A percentile compares a stretch with the other conserved stretches of the same genome.
phyloP scores from a whole-genome alignment of 75 land plant genomes.

The Isoetes taiwanensis region DNA sequence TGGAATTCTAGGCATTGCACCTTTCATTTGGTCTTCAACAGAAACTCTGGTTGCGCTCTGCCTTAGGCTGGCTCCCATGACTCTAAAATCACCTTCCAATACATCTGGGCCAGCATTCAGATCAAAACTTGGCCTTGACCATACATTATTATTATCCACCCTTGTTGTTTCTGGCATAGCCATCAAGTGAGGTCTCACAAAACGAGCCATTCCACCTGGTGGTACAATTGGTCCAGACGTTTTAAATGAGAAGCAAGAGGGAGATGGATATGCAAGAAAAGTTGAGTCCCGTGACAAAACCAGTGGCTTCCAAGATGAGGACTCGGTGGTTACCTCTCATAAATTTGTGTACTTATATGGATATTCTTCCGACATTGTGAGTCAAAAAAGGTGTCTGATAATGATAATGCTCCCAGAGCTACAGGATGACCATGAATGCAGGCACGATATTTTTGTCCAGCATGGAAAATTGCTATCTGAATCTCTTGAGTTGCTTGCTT shows the following conservation, averaged over 20 bases:
- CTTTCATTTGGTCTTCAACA: slow-evolving; percentile 16
- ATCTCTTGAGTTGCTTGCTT: no score
- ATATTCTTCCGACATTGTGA: no score
- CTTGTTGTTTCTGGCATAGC: slow-evolving; percentile 30
- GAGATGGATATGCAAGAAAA: no score
- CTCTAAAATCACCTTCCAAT: slow-evolving; percentile 40
- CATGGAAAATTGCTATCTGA: no score
- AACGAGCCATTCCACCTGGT: slow-evolving; percentile 27
- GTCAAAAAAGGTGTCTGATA: no score
- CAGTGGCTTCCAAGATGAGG: background rate
- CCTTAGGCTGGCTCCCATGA: slow-evolving; percentile 21
- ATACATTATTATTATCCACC: slow-evolving; percentile 21
- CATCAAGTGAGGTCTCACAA: slow-evolving; percentile 46
- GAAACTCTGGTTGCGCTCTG: slow-evolving; percentile 21
- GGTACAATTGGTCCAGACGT: no score
- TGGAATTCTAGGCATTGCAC: slow-evolving; percentile 18
- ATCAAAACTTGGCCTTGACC: slow-evolving; percentile 61
- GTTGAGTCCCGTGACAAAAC: background rate
- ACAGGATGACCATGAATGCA: no score
- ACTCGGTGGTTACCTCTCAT: background rate
- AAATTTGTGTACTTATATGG: no score
- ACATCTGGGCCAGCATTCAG: slow-evolving; percentile 77
- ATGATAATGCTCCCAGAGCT: no score
- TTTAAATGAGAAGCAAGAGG: no score
- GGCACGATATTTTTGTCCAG: no score